Conservation (phyloP, 2,329 filamentous ascomycete genomes). For the Colletotrichum nymphaeae region DNA sequence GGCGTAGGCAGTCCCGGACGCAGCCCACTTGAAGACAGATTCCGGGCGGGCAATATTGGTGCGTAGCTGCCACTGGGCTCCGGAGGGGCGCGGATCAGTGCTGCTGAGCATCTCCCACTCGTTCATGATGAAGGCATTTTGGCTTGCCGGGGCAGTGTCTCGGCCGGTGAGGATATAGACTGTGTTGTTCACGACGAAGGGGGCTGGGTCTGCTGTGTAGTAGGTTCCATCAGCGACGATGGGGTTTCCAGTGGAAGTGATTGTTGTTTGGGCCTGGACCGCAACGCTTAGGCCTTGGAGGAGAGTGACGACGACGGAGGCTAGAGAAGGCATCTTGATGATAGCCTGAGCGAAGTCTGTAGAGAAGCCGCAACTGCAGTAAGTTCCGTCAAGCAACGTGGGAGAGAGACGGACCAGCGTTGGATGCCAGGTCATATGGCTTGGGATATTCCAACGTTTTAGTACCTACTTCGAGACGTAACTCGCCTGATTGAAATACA, state of each 20-base stretch:
- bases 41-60: slow-evolving; percentile 44
- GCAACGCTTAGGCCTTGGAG: not conserved
- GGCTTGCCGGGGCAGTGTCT: slow-evolving; percentile 43
- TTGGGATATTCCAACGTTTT: too few relatives aligned
- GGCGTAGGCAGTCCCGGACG: slow-evolving; percentile 48
- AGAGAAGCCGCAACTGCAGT: too few relatives aligned
- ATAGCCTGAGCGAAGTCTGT: not conserved
- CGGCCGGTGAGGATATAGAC: slow-evolving; percentile 51
- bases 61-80: slow-evolving; percentile 47
- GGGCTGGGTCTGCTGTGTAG: slow-evolving; percentile 52
- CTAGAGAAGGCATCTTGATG: not conserved
- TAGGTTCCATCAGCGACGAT: slow-evolving; percentile 49
- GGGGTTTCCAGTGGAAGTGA: slow-evolving; percentile 47
- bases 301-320: not conserved
- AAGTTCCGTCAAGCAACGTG: too few relatives aligned
- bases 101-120: slow-evolving; percentile 49
- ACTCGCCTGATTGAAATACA: rapidly evolving
- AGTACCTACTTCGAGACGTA: too few relatives aligned
- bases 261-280: slow-evolving; percentile 36
- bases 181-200: slow-evolving; percentile 48
- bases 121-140: slow-evolving; percentile 49
- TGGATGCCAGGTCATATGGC: too few relatives aligned
- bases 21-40: slow-evolving; percentile 48
- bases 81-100: slow-evolving; percentile 42
- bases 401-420: too few relatives aligned